phyloP scores from a whole-genome alignment of 306 rosid genomes.

The Pterocarpus macrocarpus region DNA sequence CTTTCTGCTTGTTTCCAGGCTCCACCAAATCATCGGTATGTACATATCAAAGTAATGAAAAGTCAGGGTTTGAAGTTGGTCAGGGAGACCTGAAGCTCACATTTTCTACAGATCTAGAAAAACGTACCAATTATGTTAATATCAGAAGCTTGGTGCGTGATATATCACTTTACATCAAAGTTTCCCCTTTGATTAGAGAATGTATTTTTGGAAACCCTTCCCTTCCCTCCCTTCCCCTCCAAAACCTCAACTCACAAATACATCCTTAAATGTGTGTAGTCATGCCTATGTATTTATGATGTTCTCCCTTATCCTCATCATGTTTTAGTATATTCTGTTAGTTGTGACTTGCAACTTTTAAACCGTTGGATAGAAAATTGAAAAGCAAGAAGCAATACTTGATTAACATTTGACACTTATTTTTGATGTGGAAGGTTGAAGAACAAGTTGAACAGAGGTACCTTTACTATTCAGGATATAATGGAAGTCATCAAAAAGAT shows the following conservation, averaged over 20 bases:
- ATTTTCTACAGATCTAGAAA: slow-evolving; percentile 65
- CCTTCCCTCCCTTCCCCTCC: no score
- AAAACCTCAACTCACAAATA: no score
- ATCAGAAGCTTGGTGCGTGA: slow-evolving; percentile 60
- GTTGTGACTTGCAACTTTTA: slow-evolving; percentile 19
- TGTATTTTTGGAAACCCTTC: background rate
- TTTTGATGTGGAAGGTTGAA: slow-evolving; percentile 61
- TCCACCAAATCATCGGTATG: slow-evolving; percentile 63
- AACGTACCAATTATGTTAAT: slow-evolving; percentile 61
- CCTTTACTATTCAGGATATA: slow-evolving; percentile 62
- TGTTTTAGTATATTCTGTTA: slow-evolving; percentile 33
- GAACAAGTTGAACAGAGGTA: slow-evolving; percentile 59
- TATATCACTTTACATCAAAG: slow-evolving; percentile 31
- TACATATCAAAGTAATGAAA: slow-evolving; percentile 50
- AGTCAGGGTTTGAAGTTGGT: slow-evolving; percentile 70
- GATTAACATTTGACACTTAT: slow-evolving; percentile 23
- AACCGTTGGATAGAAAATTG: slow-evolving; percentile 7
- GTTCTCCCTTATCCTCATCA: slow-evolving; percentile 33
- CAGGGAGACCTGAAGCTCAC: slow-evolving; percentile 76
- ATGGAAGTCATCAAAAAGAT: slow-evolving; percentile 55
- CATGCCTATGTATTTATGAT: slow-evolving; percentile 31
- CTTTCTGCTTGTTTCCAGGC: slow-evolving; percentile 61
- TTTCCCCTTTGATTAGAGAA: slow-evolving; percentile 27
- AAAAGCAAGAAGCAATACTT: slow-evolving; percentile 18
- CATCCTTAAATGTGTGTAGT: background rate